Evolutionary conservation across 495 filamentous ascomycete genomes (phyloP).

Genomic region (Hypoxylon fragiforme): DNA sequence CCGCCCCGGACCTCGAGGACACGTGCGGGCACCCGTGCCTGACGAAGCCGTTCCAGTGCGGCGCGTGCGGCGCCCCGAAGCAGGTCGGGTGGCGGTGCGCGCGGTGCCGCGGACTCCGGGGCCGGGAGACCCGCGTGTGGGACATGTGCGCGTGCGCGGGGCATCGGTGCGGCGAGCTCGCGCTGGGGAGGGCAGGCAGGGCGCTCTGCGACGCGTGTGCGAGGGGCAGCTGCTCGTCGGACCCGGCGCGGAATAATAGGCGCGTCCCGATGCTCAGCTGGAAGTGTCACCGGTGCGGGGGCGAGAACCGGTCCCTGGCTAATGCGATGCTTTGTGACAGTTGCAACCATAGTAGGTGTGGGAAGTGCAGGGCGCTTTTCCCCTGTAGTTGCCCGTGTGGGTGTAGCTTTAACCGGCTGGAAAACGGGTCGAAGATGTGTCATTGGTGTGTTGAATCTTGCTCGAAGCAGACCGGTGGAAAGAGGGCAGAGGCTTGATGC

Average conservation of each 20-base stretch:
- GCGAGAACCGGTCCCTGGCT: neutral
- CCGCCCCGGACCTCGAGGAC: slow-evolving; percentile 6
- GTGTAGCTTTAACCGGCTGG: slow-evolving; percentile 4
- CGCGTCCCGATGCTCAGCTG: slow-evolving; percentile 5
- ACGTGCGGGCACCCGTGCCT: slow-evolving; percentile 20
- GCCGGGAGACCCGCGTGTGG: neutral
- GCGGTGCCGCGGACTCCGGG: neutral
- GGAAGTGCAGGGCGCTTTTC: slow-evolving; percentile 12
- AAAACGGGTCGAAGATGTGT: slow-evolving; percentile 2
- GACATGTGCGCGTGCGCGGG: slow-evolving; percentile 2
- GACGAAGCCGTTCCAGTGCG: slow-evolving; percentile 14
- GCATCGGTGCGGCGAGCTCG: slow-evolving; percentile 2
- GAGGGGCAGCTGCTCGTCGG: neutral
- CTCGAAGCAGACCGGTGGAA: neutral
- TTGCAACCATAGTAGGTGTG: slow-evolving; percentile 14
- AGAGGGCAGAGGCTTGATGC: no score
- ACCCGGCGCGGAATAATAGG: neutral
- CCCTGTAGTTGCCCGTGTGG: slow-evolving; percentile 11
- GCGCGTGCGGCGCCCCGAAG: slow-evolving; percentile 5
- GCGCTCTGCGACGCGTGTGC: slow-evolving; percentile 6
- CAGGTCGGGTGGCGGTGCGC: slow-evolving; percentile 22
- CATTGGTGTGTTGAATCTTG: slow-evolving; percentile 10
- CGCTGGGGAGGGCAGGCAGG: neutral
- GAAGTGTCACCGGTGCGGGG: slow-evolving; percentile 13
- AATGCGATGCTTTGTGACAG: slow-evolving; percentile 5